Evolutionary conservation across 805 yeast genomes (phyloP).

Genomic region (Myxozyma neotropica): DNA sequence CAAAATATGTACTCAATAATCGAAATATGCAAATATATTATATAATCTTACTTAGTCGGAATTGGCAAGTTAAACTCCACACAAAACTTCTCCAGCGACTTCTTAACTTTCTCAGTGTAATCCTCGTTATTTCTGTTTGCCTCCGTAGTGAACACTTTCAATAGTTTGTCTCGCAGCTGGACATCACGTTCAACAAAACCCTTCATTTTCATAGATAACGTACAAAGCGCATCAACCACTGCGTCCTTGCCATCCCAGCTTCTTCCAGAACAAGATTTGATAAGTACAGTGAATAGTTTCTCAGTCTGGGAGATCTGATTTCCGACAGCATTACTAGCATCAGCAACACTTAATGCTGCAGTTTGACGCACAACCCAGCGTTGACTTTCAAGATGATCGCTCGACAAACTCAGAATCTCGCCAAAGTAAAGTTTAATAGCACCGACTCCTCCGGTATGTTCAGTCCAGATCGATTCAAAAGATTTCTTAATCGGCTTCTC

Average conservation of each 20-base stretch:
- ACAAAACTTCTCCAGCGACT: constrained; percentile 53
- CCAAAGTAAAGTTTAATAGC: constrained; percentile 67
- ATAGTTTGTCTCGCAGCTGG: constrained; percentile 41
- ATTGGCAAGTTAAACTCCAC: constrained; percentile 17
- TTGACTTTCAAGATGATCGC: constrained; percentile 55
- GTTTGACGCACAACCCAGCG: constrained; percentile 68
- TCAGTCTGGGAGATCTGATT: constrained; percentile 27
- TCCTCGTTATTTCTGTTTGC: constrained; percentile 64
- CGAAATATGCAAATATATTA: no score
- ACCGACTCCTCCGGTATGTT: constrained; percentile 72
- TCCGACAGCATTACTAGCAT: constrained; percentile 54
- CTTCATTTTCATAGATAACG: constrained; percentile 54
- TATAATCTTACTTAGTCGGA: constrained; percentile 1
- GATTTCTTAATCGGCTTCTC: constrained; percentile 49
- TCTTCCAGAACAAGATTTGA: constrained; percentile 70
- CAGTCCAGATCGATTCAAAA: constrained; percentile 75
- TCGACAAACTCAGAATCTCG: constrained; percentile 64
- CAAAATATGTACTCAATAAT: no score
- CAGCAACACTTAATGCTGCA: constrained; percentile 67
- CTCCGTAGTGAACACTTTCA: constrained; percentile 53
- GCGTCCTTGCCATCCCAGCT: constrained; percentile 88
- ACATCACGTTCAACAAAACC: constrained; percentile 41
- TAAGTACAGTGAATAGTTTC: constrained; percentile 54
- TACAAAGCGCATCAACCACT: constrained; percentile 69
- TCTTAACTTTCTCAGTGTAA: constrained; percentile 62